Evolutionary conservation across 495 filamentous ascomycete species (phyloP), one percentile per base, ranked within the genome.

Genomic region (Penicillium goetzii): DNA sequence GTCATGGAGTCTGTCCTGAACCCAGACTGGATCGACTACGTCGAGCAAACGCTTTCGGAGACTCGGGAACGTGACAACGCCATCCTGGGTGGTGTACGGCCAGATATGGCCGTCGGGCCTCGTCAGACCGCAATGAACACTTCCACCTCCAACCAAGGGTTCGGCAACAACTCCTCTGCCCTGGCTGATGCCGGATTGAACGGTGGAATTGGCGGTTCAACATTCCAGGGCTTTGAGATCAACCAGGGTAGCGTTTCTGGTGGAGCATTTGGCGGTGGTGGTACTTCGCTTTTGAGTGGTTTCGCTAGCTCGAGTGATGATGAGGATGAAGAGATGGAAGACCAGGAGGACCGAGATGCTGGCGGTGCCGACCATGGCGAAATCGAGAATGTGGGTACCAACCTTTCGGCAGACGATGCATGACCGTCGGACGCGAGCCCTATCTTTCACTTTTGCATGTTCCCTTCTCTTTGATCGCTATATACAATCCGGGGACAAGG

Each of bases 61-160:
- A 99, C 95, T 0, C 80, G 96, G 21, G 94, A 98, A 76, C 89
- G 95, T 45, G 95, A 99, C 68, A 99, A 99, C 75, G 95, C 95
- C 10, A 96, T 99, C 53, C 88, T 99, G n/a, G 95, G 95, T 43
- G 95, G 95, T 12, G 92, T 98, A 5, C 87, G 94, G 43, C 95
- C 95, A 2, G 95, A 97, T 62, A 88, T 95, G 74, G 87, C 89
- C 40, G 81, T 92, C 69, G 83, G 86, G 32, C 77, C 88, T 63
- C 84, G 90, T 56, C 88, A 90, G 67, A 84, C 85, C 38, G 85
- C 85, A 51, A 74, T 90, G 60, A 88, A 85, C 67, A 84, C 84
- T 33, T 84, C 86, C 47, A 84, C 82, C 67, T 83, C 82, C 49
- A 82, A 81, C 28, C 84, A 85, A 64, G 83, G 85, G 38, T 88